Evolutionary conservation across 2,329 filamentous ascomycete species (phyloP), one percentile per base, ranked within the genome.

Genomic region (Microcyclospora tardicrescens): DNA sequence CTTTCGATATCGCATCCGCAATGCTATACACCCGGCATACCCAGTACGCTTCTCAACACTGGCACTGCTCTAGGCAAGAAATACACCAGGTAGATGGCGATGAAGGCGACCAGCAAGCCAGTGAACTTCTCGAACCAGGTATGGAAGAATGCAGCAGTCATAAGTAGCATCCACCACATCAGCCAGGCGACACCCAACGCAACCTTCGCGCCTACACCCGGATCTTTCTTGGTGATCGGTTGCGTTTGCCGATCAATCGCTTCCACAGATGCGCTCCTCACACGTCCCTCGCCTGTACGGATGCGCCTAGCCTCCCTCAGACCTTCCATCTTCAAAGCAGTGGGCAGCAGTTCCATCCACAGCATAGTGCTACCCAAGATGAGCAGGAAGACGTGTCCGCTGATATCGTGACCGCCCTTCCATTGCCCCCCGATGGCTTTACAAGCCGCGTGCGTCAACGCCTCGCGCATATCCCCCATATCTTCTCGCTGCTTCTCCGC

Each of bases 111-210:
- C n/a, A 66, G 15, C 37, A 69, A 49, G 0, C 67, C 67, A 12
- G 67, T 70, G 37, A 68, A 64, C 80, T 96, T 98, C 67, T 98
- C 91, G 53, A 93, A 79, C 87, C 89, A 96, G 0, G 91, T 98
- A 61, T 98, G 91, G 56, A 98, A 98, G 69, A 89, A 98, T 30
- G 93, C 87, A 2, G 87, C 87, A 31, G 91, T 98, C 91, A 98
- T 98, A 44, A 96, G 69, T 58, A 98, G 62, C 91, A 98, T 98
- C 84, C 91, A 96, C 67, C 79, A 74, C 55, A 80, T 84, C 55
- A 95, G 53, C 0, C 62, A 77, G 13, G 81, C 72, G 16, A 95
- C 75, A 0, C 56, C 57, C 57, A 72, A 44, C 50, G 64, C 49
- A 53, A 64, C 62, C 45, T 78, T 73, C 47, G 81, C 64, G 11